phyloP scores from a whole-genome alignment of 129 eudicot species.

The Flaveria brownii region DNA sequence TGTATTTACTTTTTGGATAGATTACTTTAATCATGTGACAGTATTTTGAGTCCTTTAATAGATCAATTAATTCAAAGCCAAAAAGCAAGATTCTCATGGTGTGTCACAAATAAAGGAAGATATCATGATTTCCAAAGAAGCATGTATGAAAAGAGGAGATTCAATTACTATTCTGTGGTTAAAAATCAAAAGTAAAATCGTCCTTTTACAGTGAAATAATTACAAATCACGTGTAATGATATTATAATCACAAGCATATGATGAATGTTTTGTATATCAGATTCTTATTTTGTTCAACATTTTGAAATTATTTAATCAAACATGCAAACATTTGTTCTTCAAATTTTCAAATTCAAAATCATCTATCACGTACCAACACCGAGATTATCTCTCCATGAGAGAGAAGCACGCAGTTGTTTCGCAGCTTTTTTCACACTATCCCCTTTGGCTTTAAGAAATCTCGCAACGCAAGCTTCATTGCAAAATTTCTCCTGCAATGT shows the following conservation, averaged over 20 bases:
- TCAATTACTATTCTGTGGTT: slow-evolving; percentile 35
- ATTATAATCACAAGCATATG: slow-evolving; percentile 43
- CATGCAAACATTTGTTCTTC: not conserved
- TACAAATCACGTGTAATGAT: slow-evolving; percentile 43
- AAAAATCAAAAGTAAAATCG: not conserved
- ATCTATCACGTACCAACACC: slow-evolving; percentile 72
- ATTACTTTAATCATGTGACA: slow-evolving; percentile 43
- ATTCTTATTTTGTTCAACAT: not conserved
- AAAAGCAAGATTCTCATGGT: slow-evolving; percentile 47
- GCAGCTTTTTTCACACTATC: slow-evolving; percentile 91
- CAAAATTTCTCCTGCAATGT: slow-evolving; percentile 81
- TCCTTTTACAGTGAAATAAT: slow-evolving; percentile 31
- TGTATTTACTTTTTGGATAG: slow-evolving; percentile 30
- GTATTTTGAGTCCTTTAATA: slow-evolving; percentile 46
- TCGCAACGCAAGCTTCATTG: slow-evolving; percentile 70
- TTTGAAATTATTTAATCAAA: not conserved
- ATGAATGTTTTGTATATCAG: slow-evolving; percentile 12
- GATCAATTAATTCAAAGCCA: slow-evolving; percentile 43
- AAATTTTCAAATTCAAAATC: not conserved
- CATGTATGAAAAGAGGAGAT: slow-evolving; percentile 43
- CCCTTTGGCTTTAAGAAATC: slow-evolving; percentile 83
- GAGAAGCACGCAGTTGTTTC: slow-evolving; percentile 76
- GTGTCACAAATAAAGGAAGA: slow-evolving; percentile 26
- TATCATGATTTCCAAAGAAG: slow-evolving; percentile 21
- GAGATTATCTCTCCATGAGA: slow-evolving; percentile 82